A percentile compares a stretch with the other conserved stretches of the same genome.
Evolutionary conservation across 192 early-diverging fungal genomes (phyloP).

Genomic region (Ramicandelaber brevisporus): DNA sequence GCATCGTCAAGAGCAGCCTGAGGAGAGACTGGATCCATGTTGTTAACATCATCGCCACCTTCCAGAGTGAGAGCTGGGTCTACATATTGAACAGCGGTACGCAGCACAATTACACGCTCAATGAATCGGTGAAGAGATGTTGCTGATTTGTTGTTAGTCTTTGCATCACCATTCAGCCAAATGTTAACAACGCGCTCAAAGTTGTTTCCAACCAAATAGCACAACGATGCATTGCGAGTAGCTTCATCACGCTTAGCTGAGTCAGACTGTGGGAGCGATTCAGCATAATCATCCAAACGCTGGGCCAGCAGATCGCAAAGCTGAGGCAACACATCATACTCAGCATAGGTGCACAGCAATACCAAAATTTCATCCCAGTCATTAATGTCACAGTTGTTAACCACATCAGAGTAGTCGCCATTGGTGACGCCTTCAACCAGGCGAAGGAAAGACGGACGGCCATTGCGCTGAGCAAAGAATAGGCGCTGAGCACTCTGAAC

Average conservation of each 20-base stretch:
- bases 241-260: too few species aligned
- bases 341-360: constrained; percentile 79
- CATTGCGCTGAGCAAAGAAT: constrained; percentile 52
- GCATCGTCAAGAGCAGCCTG: too few species aligned
- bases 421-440: constrained; percentile 56
- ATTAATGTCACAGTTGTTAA: constrained; percentile 40
- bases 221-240: constrained; percentile 14
- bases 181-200: constrained; percentile 49
- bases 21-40: too few species aligned
- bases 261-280: constrained; percentile 2
- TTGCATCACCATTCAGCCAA: constrained; percentile 44
- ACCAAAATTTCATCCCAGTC: constrained; percentile 88
- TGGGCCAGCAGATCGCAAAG: constrained; percentile 39
- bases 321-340: constrained; percentile 53
- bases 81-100: constrained; percentile 72
- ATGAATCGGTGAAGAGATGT: constrained; percentile 46
- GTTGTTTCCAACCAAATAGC: constrained; percentile 25
- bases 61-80: constrained; percentile 35
- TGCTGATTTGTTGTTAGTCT: constrained; percentile 8
- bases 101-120: constrained; percentile 83
- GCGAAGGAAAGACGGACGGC: constrained; percentile 52
- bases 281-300: constrained; percentile 17
- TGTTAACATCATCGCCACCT: too few species aligned
- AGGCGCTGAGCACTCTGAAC: constrained; percentile 45
- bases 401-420: constrained; percentile 62